Percentiles rank a stretch among this genome's conserved stretches.
phyloP scores from a whole-genome alignment of 2,329 filamentous ascomycete species.

The Rhytidhysteron rufulum region DNA sequence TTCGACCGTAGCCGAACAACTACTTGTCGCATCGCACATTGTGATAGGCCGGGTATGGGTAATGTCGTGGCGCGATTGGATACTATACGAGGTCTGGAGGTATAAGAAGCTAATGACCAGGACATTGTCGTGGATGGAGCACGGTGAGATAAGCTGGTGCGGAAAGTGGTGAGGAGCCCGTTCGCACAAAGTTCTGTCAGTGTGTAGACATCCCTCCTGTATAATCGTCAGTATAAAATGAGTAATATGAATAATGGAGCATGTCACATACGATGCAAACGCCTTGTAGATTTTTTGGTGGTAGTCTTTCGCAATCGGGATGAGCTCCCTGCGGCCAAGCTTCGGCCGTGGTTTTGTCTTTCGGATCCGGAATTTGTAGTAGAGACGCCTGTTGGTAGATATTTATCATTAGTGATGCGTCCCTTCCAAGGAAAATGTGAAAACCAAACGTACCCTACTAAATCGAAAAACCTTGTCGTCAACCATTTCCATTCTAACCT shows the following conservation, averaged over 20 bases:
- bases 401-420: conserved; percentile 1
- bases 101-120: conserved; percentile 18
- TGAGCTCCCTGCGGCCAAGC: conserved; percentile 34
- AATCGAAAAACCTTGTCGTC: conserved; percentile 11
- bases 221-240: too few species aligned
- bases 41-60: conserved; percentile 36
- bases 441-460: conserved; percentile 17
- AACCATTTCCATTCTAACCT: conserved; percentile 23
- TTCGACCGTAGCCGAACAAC: conserved; percentile 58
- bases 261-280: conserved; percentile 45
- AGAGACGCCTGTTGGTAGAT: conserved; percentile 2
- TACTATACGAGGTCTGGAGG: conserved; percentile 48
- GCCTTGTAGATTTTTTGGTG: conserved; percentile 60
- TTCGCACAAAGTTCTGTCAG: conserved; percentile 54
- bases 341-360: conserved; percentile 30
- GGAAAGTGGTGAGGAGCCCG: conserved; percentile 51
- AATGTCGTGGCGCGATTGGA: conserved; percentile 53
- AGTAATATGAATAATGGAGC: too few species aligned
- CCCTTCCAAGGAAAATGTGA: conserved; percentile 4
- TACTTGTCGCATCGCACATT: conserved; percentile 50
- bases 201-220: too few species aligned
- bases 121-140: conserved; percentile 47
- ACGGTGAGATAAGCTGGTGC: conserved; percentile 52
- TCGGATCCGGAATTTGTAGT: conserved; percentile 10
- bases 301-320: conserved; percentile 55